Percentiles rank a stretch among this genome's conserved stretches.
Evolutionary conservation across 805 yeast species (phyloP).

Genomic region (Yamadazyma ubonensis): DNA sequence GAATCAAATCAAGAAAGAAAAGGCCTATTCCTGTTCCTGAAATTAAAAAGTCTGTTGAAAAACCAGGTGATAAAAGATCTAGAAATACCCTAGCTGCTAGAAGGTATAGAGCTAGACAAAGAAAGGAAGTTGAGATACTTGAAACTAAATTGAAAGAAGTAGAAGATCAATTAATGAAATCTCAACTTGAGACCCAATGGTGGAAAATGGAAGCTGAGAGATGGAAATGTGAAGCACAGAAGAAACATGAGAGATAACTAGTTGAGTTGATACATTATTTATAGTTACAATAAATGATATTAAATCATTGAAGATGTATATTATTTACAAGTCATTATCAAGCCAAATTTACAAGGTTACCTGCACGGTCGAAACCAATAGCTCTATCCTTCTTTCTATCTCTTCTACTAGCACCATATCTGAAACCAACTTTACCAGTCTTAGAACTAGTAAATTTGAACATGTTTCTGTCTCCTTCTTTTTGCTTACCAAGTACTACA

Average conservation of each 20-base stretch:
- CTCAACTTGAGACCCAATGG: constrained; percentile 10
- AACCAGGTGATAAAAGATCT: too few species aligned
- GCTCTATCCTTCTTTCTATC: constrained; percentile 84
- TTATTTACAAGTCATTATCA: constrained; percentile 12
- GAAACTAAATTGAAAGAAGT: constrained; percentile 10
- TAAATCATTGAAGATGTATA: not conserved
- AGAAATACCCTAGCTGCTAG: constrained; percentile 15
- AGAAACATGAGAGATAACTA: too few species aligned
- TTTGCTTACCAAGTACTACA: constrained; percentile 52
- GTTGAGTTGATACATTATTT: too few species aligned
- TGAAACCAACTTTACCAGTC: constrained; percentile 83
- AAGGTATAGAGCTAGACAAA: constrained; percentile 14
- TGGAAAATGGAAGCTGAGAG: constrained; percentile 14
- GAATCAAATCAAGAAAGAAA: constrained; percentile 3
- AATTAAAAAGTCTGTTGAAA: too few species aligned
- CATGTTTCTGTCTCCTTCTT: constrained; percentile 66
- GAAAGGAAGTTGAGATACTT: constrained; percentile 13
- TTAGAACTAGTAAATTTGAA: constrained; percentile 76
- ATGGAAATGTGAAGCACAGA: constrained; percentile 10
- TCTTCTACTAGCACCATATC: constrained; percentile 89
- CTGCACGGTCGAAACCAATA: constrained; percentile 66
- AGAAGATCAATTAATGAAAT: constrained; percentile 6
- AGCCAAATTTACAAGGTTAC: constrained; percentile 48
- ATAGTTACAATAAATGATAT: too few species aligned
- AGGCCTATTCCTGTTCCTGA: not conserved